Evolutionary conservation across 2,329 filamentous ascomycete genomes (phyloP), one percentile per base, ranked within the genome.

Genomic region (Epichloe festucae): DNA sequence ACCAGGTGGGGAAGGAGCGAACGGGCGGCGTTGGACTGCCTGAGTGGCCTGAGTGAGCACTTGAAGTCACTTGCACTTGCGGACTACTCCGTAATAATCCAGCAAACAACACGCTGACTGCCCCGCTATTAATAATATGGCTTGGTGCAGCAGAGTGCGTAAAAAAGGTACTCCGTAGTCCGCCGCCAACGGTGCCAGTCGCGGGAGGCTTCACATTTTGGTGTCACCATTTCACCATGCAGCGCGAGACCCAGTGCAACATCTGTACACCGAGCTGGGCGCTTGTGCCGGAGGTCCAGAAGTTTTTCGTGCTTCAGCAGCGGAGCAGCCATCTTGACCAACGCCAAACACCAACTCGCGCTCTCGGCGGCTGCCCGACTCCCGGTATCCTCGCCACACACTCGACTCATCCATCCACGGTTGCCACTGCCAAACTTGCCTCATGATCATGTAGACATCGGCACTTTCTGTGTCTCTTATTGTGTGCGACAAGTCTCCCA

Each of bases 1-100:
- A 34, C 10, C 38, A 27, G 39, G 47, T 49, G 47, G 48, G 41
- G 48, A 45, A 49, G 34, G 47, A 48, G 14, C 38, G 27, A 47
- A 38, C 36, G 36, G 12, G 1, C 3, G 4, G 11, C 14, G 23
- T 15, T 31, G 1, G 7, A 7, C 23, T 27, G 23, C 23, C 23
- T 27, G 27, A 23, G 23, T 27, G 23, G 21, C 21, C 21, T 21
- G 21, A 21, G 21, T 21, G 23, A 7, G 23, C 21, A 23, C 21
- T 5, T 5, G 27, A 17, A 17, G 17, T 17, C 27, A 31, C 27
- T 10, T 31, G 23, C 23, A 2, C 6, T 8, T 27, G 23, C 23
- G 23, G 23, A 27, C 19, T 19, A 17, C 17, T 17, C 17, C 17
- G 17, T 17, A 19, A 19, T 19, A 19, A 19, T 19, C 19, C 23